Percentiles rank a stretch among this genome's conserved stretches.
These are phyloP conservation scores for Dioscorea cayenensis DNA, from an alignment of 116 monocot species.

Conservation along the genomic window DNA sequence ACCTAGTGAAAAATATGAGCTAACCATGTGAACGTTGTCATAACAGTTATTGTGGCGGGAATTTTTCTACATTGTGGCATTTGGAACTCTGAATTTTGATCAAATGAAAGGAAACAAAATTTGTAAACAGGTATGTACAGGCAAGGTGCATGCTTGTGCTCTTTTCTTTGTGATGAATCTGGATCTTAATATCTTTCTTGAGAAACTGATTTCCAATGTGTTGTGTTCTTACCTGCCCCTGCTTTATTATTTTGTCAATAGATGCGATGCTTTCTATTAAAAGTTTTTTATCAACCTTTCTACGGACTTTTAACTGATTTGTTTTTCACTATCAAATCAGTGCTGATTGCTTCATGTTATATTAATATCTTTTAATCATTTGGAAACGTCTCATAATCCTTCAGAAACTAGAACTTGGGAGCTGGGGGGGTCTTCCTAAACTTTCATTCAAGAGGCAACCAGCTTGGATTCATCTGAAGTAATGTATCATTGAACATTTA, in stretches of 20 bases:
- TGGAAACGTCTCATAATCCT: no score
- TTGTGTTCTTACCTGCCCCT: neutral
- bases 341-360: conserved; percentile 43
- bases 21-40: neutral
- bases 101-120: conserved; percentile 79
- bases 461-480: no score
- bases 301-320: neutral
- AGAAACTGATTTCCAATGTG: no score
- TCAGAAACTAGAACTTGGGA: no score
- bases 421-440: no score
- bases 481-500: conserved; percentile 10
- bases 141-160: neutral
- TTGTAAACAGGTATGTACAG: conserved; percentile 62
- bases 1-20: neutral
- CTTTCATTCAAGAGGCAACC: no score
- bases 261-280: neutral
- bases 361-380: no score
- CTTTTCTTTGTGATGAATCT: neutral
- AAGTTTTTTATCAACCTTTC: neutral
- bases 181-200: no score
- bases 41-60: conserved; percentile 86
- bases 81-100: conserved; percentile 84
- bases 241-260: neutral
- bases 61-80: conserved; percentile 80
- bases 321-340: conserved; percentile 72